These are phyloP conservation scores for Aureobasidium subglaciale DNA, from an alignment of 2,329 filamentous ascomycete genomes.

Conservation along the genomic window DNA sequence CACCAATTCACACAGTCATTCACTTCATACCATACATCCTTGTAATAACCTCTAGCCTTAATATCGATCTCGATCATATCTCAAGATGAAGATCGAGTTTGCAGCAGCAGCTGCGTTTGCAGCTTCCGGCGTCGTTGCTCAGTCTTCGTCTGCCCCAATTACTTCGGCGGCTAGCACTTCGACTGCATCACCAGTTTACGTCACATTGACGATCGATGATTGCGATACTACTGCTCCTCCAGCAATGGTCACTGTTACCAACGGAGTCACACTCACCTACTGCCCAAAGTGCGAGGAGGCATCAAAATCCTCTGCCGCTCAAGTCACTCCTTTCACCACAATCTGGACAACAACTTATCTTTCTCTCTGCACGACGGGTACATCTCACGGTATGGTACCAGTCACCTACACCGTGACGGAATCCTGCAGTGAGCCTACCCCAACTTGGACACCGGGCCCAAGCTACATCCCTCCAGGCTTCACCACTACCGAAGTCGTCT, in stretches of 20 bases:
- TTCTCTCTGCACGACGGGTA: conserved; percentile 29
- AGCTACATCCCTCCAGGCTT: conserved; percentile 30
- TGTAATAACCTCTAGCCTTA: conserved; percentile 8
- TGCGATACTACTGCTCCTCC: conserved; percentile 26
- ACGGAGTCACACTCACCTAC: conserved; percentile 30
- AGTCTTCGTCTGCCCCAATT: conserved; percentile 16
- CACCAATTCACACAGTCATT: conserved; percentile 11
- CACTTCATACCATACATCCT: not conserved
- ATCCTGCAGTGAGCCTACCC: conserved; percentile 26
- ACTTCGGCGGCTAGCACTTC: conserved; percentile 14
- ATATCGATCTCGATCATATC: conserved; percentile 1
- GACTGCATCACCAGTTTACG: conserved; percentile 23
- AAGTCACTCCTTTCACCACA: conserved; percentile 24
- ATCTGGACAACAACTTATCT: conserved; percentile 31
- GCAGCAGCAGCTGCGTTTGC: conserved; percentile 22
- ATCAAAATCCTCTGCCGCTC: conserved; percentile 13
- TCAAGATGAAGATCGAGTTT: conserved; percentile 24
- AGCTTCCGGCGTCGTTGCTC: conserved; percentile 23
- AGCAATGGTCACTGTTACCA: conserved; percentile 30
- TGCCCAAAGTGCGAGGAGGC: conserved; percentile 28
- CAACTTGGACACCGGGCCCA: conserved; percentile 28
- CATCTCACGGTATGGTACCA: conserved; percentile 20
- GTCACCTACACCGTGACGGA: conserved; percentile 32
- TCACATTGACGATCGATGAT: conserved; percentile 28
- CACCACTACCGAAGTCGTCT: conserved; percentile 28